These are phyloP conservation scores for Pterocarpus macrocarpus DNA, from an alignment of 306 rosid genomes.

Conservation along the genomic window DNA sequence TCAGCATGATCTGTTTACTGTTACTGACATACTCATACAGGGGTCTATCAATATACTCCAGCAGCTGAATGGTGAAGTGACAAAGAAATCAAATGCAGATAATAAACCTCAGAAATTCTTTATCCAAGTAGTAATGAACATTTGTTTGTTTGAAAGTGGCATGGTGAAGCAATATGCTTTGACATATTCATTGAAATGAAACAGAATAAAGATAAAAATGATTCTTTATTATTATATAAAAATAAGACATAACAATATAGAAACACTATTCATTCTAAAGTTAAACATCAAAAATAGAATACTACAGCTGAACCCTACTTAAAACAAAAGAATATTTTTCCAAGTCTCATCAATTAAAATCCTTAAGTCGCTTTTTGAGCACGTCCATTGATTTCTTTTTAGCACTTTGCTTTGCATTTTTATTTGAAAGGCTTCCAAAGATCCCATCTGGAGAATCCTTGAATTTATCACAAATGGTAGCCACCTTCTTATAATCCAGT, in stretches of 20 bases:
- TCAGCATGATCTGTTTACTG: not conserved
- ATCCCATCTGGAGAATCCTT: slow-evolving; percentile 87
- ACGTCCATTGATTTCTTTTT: slow-evolving; percentile 89
- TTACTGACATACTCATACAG: not conserved
- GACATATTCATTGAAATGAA: slow-evolving; percentile 2
- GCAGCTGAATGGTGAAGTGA: slow-evolving; percentile 13
- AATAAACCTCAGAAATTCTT: not conserved
- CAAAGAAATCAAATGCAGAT: slow-evolving; percentile 1
- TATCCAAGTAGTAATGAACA: slow-evolving; percentile 6
- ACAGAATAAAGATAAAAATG: not conserved
- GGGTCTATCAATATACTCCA: slow-evolving; percentile 14
- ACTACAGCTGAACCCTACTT: slow-evolving; percentile 43
- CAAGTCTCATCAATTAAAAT: slow-evolving; percentile 64
- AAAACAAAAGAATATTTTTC: slow-evolving; percentile 45
- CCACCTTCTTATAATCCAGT: slow-evolving; percentile 87
- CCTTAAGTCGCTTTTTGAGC: slow-evolving; percentile 90
- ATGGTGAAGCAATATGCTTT: not conserved
- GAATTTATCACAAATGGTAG: slow-evolving; percentile 80
- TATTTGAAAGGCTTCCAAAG: slow-evolving; percentile 84
- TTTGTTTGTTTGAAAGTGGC: slow-evolving; percentile 1
- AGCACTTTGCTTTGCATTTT: slow-evolving; percentile 79
- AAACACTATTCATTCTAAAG: slow-evolving; percentile 24
- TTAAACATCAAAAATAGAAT: slow-evolving; percentile 26
- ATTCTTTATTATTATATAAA: slow-evolving; percentile 27
- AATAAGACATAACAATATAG: slow-evolving; percentile 15